Evolutionary conservation across 164 flowering plant species (phyloP), one percentile per base, ranked within the genome.

Genomic region (Stephania cephalantha): DNA sequence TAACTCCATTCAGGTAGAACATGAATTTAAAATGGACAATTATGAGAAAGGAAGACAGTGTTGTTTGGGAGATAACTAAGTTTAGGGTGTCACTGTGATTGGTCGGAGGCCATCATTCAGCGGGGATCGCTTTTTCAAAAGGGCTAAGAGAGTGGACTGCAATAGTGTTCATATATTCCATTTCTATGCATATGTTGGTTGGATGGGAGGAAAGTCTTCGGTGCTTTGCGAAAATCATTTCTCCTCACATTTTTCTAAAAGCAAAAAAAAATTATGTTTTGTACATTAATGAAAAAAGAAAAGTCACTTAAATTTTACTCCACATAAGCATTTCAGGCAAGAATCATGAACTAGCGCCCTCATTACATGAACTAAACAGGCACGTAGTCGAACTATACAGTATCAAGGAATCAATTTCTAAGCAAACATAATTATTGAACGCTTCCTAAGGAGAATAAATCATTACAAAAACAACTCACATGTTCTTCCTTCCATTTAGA

Each of bases 401-500:
- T 8, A 50, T 4, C 42, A 35, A 35, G 42, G 42, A 35, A 35
- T 35, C 2, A 35, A 35, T 35, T 35, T 35, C 42, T 35, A 35
- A 35, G 15, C 55, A 50, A 50, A 11, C 55, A 50, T 50, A 50
- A 50, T 50, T 50, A 50, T 9, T 10, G 55, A 15, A 50, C 9
- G 55, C 11, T 50, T 11, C 13, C 11, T 10, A 50, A 50, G 11
- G 4, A 11, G 50, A 35, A 70, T n/a, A 50, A n/a, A 31, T 67
- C 69, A 69, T 18, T 46, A 5, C 15, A 71, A 69, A 67, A 12
- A 70, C 71, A 6, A 82, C 90, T 85, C 67, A 90, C 91, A 50
- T 90, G 94, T 77, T 89, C 91, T 79, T 83, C 87, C 71, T 90
- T 90, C 94, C 94, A 90, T 68, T 75, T 86, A 46, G 91, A 82